Conservation (phyloP, 2,329 filamentous ascomycete genomes). For the Didymella sp. region DNA sequence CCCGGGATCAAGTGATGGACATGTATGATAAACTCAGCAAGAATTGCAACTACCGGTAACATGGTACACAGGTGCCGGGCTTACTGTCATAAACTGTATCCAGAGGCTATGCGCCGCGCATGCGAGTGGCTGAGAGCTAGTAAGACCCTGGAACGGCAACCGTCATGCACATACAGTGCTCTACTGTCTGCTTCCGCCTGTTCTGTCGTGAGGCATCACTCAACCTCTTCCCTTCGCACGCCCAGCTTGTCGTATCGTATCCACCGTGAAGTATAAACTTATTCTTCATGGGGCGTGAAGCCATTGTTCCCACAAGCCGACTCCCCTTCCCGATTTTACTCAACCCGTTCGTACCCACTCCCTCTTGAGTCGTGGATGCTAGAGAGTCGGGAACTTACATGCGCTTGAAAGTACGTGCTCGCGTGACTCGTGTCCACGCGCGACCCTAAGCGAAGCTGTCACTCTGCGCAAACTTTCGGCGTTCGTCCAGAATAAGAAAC, state of each 20-base stretch:
- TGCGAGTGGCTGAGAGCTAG: neutral
- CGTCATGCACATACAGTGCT: neutral
- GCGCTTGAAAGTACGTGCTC: neutral
- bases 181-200: neutral
- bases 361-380: neutral
- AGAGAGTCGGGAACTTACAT: neutral
- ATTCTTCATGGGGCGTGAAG: neutral
- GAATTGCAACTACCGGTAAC: neutral
- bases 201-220: neutral
- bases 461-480: conserved; percentile 9
- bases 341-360: neutral
- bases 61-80: neutral
- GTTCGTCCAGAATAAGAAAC: neutral
- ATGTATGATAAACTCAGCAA: neutral
- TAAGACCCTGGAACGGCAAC: neutral
- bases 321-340: conserved; percentile 4
- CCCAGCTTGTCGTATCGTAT: neutral
- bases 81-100: neutral
- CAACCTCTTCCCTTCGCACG: neutral
- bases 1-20: too few relatives aligned
- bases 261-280: neutral
- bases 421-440: conserved; percentile 1
- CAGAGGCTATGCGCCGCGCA: neutral
- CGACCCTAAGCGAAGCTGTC: conserved; percentile 9
- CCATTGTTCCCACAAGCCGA: neutral